Conservation (phyloP, 2,329 filamentous ascomycete species). For the Cadophora sp. region DNA sequence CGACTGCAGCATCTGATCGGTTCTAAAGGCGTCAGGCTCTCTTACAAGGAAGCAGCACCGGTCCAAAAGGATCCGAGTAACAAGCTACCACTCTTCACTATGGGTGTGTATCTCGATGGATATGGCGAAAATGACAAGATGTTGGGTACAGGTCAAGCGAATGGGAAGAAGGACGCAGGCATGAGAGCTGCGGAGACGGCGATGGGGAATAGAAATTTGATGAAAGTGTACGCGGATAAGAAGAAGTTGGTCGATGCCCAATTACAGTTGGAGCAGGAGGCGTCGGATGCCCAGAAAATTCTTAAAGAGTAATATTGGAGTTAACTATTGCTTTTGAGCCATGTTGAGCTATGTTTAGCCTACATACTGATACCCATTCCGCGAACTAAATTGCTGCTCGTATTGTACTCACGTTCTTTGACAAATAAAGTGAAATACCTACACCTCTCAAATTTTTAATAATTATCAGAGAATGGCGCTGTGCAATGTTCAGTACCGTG, state of each 20-base stretch:
- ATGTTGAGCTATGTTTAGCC: background rate
- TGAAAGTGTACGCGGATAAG: constrained; percentile 53
- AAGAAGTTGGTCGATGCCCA: constrained; percentile 54
- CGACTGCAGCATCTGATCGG: constrained; percentile 58
- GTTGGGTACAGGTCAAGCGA: constrained; percentile 67
- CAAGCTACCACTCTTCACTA: constrained; percentile 63
- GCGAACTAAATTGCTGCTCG: background rate
- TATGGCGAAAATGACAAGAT: constrained; percentile 70
- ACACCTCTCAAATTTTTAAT: background rate
- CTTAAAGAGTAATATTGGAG: background rate
- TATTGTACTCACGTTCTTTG: background rate
- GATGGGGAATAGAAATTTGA: constrained; percentile 69
- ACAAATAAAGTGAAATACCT: background rate
- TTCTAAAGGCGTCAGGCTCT: constrained; percentile 60
- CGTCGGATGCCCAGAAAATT: constrained; percentile 24
- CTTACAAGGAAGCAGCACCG: constrained; percentile 64
- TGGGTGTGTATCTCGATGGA: constrained; percentile 70
- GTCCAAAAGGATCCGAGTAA: constrained; percentile 60
- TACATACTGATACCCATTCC: constrained; percentile 8
- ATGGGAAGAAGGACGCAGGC: constrained; percentile 74
- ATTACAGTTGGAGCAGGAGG: constrained; percentile 37
- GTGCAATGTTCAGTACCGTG: background rate
- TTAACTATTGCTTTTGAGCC: background rate
- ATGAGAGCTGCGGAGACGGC: constrained; percentile 69
- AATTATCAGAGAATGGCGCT: background rate